A percentile compares a stretch with the other conserved stretches of the same genome.
phyloP scores from a whole-genome alignment of 1,139 yeast genomes.

The Hyphopichia burtonii region DNA sequence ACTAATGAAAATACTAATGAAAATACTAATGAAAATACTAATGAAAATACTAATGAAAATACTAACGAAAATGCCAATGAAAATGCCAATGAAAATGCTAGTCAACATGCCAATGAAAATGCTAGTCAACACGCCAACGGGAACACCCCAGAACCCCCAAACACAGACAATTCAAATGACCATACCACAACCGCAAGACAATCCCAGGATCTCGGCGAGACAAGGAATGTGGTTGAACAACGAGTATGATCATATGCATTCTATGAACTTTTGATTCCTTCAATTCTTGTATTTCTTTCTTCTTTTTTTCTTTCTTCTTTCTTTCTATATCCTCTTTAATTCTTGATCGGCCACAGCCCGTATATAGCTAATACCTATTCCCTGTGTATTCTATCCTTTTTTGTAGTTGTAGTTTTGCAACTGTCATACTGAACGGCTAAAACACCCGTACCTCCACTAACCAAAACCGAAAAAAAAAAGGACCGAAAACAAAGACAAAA shows the following conservation, averaged over 20 bases:
- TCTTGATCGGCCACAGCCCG: neutral
- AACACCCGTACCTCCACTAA: neutral
- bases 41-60: no score
- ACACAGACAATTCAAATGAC: neutral
- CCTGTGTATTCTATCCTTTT: neutral
- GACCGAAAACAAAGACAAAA: no score
- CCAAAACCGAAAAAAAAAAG: no score
- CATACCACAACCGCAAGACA: neutral
- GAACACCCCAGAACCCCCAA: slow-evolving; percentile 2
- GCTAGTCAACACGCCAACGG: no score
- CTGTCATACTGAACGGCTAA: neutral
- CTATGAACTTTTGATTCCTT: no score
- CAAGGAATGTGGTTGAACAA: slow-evolving; percentile 25
- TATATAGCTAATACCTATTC: neutral
- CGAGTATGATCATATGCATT: slow-evolving; percentile 15
- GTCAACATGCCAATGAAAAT: slow-evolving; percentile 1
- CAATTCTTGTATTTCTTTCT: neutral
- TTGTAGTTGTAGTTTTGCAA: neutral
- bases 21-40: no score
- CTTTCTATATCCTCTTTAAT: neutral
- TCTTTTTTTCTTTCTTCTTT: neutral
- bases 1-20: neutral
- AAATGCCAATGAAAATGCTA: neutral
- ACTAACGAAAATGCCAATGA: no score
- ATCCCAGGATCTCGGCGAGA: neutral